Evolutionary conservation across 2,329 filamentous ascomycete species (phyloP), one percentile per base, ranked within the genome.

Genomic region (Fonsecaea nubica): DNA sequence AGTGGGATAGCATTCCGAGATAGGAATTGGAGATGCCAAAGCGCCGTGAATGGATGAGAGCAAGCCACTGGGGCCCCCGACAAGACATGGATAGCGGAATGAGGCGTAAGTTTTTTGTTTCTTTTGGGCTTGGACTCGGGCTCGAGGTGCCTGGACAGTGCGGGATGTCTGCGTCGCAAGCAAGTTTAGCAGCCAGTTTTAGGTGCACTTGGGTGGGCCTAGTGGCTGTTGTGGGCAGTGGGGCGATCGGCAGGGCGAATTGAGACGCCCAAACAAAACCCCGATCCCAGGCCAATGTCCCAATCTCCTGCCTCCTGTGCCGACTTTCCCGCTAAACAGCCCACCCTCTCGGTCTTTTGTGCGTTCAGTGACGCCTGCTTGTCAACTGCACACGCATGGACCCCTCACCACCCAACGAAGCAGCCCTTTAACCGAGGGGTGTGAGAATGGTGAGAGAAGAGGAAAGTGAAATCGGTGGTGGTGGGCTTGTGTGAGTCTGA

Each of bases 321-420:
- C 68, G 68, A 62, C 35, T 65, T 52, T 65, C 62, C 66, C 68
- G 65, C 64, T 65, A 65, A 59, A 60, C 60, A 63, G 59, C 60
- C 60, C 60, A 63, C 54, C 53, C 35, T n/a, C 54, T 53, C 21
- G 30, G 35, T 48, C 33, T 33, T 38, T 33, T 48, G 48, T 30
- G 33, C 50, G 18, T 18, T 50, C 45, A 50, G 18, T 50, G 45
- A 50, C 30, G 57, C 57, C 18, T 50, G 25, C 25, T 50, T 21
- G 32, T 35, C 40, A 36, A 32, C 32, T 40, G 54, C 54, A 57
- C 38, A 15, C 54, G 30, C 25, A 40, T 57, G 59, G 50, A 59
- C 57, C 57, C 57, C 57, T 59, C 57, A 59, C 57, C 18, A 59
- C 18, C 45, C 10, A 25, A 21, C 45, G 57, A 35, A 1, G 18